These are phyloP conservation scores for Fraxinus excelsior DNA, from an alignment of 257 asterid species.

Conservation along the genomic window DNA sequence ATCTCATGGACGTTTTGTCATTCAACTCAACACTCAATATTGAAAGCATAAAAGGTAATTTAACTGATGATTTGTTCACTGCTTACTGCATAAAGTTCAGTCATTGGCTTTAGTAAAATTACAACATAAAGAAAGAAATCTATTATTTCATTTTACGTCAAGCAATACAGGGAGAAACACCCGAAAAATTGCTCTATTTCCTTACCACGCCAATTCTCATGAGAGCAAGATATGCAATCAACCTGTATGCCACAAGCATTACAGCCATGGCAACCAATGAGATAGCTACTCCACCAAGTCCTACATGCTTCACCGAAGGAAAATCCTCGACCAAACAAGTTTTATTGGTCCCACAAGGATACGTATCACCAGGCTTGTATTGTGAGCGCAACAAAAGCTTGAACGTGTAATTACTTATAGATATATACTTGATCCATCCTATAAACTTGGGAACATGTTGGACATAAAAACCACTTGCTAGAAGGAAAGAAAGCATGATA, in stretches of 20 bases:
- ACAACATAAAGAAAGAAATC: not conserved
- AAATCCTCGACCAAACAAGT: slow-evolving; percentile 52
- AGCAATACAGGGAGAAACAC: not conserved
- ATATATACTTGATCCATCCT: slow-evolving; percentile 53
- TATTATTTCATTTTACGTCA: not conserved
- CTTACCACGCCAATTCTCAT: slow-evolving; percentile 51
- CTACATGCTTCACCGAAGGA: slow-evolving; percentile 42
- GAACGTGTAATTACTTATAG: slow-evolving; percentile 41
- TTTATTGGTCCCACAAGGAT: slow-evolving; percentile 32
- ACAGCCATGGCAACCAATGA: slow-evolving; percentile 42
- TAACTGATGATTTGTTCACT: not conserved
- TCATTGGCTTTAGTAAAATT: not conserved
- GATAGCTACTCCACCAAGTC: slow-evolving; percentile 33
- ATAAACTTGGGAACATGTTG: slow-evolving; percentile 49
- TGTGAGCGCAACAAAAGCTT: slow-evolving; percentile 53
- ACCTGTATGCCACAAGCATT: slow-evolving; percentile 57
- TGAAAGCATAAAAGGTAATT: not conserved
- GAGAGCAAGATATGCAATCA: slow-evolving; percentile 54
- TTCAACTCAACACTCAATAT: too few relatives aligned
- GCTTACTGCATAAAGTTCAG: not conserved
- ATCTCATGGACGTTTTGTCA: too few relatives aligned
- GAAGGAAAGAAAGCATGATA: slow-evolving; percentile 37
- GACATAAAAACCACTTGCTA: slow-evolving; percentile 56
- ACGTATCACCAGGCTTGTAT: slow-evolving; percentile 40
- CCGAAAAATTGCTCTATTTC: slow-evolving; percentile 25